A percentile compares a stretch with the other conserved stretches of the same genome.
phyloP scores from a whole-genome alignment of 2,329 filamentous ascomycete species.

The Exophiala viscosa region DNA sequence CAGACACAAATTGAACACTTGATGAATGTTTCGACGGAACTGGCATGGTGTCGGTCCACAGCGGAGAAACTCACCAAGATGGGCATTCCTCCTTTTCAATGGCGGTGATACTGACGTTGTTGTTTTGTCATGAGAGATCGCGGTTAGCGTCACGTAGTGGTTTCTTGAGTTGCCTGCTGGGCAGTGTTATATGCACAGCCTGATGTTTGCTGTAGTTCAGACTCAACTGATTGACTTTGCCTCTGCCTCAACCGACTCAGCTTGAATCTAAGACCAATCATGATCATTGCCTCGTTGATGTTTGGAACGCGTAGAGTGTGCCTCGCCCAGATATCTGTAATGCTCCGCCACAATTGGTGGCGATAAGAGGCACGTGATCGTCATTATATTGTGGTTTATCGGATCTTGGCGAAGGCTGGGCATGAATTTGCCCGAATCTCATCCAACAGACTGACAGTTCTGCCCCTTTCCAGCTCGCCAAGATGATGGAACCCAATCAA shows the following conservation, averaged over 20 bases:
- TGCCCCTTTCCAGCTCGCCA: too few relatives aligned
- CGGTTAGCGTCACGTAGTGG: too few relatives aligned
- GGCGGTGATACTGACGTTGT: not conserved
- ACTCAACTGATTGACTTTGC: too few relatives aligned
- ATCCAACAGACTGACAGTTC: too few relatives aligned
- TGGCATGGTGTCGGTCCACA: slow-evolving; percentile 15
- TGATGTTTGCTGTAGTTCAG: not conserved
- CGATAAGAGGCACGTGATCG: not conserved
- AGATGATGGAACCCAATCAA: too few relatives aligned
- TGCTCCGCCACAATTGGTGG: not conserved
- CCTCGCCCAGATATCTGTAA: not conserved
- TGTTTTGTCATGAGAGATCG: too few relatives aligned
- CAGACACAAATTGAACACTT: slow-evolving; percentile 3
- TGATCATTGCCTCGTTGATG: too few relatives aligned
- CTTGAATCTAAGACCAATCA: too few relatives aligned
- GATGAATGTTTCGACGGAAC: slow-evolving; percentile 14
- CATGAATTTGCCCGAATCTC: slow-evolving; percentile 3
- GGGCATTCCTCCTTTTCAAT: slow-evolving; percentile 17
- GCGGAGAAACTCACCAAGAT: slow-evolving; percentile 14
- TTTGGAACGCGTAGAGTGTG: too few relatives aligned
- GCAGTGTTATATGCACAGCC: not conserved
- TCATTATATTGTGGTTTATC: not conserved
- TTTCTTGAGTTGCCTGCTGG: not conserved
- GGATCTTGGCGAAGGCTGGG: too few relatives aligned
- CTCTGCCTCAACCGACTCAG: too few relatives aligned